Evolutionary conservation across 805 yeast species (phyloP), one percentile per base, ranked within the genome.

Genomic region (Ogataea nonfermentans): DNA sequence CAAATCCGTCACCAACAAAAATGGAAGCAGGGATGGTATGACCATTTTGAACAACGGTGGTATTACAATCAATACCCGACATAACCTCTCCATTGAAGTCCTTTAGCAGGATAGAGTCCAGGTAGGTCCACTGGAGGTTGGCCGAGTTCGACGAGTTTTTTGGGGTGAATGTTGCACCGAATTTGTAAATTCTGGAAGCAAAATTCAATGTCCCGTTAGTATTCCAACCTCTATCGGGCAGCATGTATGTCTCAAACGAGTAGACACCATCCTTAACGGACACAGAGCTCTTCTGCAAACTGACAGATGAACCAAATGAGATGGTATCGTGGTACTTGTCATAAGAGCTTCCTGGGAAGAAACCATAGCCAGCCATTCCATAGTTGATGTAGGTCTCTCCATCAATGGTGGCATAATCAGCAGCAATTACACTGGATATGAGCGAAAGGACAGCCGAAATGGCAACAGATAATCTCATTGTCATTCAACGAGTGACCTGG

Each of bases 181-280:
- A 59, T 40, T 52, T 47, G 35, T 51, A 51, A 27, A 61, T 47
- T 45, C 65, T 49, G n/a, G 57, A 42, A 29, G 37, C 49, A 28
- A 44, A 55, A 44, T 58, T 54, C 20, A 59, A 44, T 11, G 65
- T 59, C 30, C 65, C 65, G 9, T 56, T 38, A 19, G 62, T 51
- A 43, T 61, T 61, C 57, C 56, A 57, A 35, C 65, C 65, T 40
- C 65, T 55, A 38, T 61, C 65, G 9, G 64, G 64, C 24, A 61
- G 48, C 28, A 52, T 51, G 46, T 53, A 59, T 4, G 59, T 52
- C n/a, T 39, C 47, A 37, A 58, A 58, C 15, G 56, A 45, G 35
- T 61, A 61, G 16, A 40, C 51, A 16, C 57, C 59, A 34, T 51
- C 33, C 7, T 37, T 15, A 19, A 55, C 53, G 1, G 35, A 20